Conservation (phyloP, 2,329 filamentous ascomycete species). For the Dendryphion nanum region DNA sequence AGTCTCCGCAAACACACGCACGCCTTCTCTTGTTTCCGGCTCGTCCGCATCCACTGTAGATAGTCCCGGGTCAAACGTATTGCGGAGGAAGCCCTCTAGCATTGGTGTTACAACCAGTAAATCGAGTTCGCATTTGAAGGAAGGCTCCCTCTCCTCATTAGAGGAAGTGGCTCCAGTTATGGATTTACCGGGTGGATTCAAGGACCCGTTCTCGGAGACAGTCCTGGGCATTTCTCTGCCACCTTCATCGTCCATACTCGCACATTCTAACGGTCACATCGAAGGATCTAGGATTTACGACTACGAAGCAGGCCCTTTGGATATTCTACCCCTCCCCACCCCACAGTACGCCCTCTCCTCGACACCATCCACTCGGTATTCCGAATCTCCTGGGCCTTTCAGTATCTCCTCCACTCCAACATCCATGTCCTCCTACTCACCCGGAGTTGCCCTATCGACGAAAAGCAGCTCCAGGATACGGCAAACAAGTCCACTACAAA, state of each 20-base stretch:
- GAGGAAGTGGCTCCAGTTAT: constrained; percentile 27
- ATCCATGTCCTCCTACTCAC: constrained; percentile 73
- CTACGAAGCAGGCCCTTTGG: constrained; percentile 57
- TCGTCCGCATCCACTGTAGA: constrained; percentile 48
- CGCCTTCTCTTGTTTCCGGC: constrained; percentile 50
- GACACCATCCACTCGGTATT: constrained; percentile 74
- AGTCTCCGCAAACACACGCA: constrained; percentile 34
- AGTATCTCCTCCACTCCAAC: constrained; percentile 77
- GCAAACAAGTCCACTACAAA: constrained; percentile 57
- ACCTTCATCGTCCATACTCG: constrained; percentile 30
- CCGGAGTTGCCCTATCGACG: constrained; percentile 54
- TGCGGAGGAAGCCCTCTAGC: constrained; percentile 46
- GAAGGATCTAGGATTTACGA: constrained; percentile 26
- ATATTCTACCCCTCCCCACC: constrained; percentile 66
- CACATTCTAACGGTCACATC: constrained; percentile 24
- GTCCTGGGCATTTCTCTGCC: constrained; percentile 44
- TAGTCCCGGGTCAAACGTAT: constrained; percentile 44
- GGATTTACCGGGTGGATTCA: constrained; percentile 32
- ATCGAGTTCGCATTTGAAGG: constrained; percentile 30
- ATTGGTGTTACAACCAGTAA: constrained; percentile 33
- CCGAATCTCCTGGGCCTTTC: constrained; percentile 69
- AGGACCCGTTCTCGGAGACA: constrained; percentile 43
- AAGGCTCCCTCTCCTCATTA: constrained; percentile 34
- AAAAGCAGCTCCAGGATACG: constrained; percentile 46
- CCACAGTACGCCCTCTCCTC: constrained; percentile 66